These are phyloP conservation scores for Mucor saturninus DNA, from an alignment of 371 early-diverging fungal genomes.

Conservation along the genomic window DNA sequence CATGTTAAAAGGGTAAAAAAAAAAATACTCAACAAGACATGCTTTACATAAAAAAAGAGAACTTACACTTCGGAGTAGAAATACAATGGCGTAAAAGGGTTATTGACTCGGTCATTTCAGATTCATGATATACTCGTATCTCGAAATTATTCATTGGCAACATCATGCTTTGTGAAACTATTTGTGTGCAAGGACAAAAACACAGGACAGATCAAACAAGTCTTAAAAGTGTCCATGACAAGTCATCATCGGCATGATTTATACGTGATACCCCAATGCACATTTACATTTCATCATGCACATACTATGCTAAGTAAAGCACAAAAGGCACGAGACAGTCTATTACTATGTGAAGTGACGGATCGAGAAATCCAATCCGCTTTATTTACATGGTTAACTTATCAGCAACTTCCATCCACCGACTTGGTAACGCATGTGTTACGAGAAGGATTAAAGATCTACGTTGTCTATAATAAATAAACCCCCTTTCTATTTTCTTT, in stretches of 20 bases:
- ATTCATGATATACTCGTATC: conserved; percentile 13
- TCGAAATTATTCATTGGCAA: conserved; percentile 3
- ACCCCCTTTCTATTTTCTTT: conserved; percentile 2
- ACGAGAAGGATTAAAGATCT: conserved; percentile 14
- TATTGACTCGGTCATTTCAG: conserved; percentile 12
- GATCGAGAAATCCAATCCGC: conserved; percentile 6
- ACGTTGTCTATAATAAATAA: conserved; percentile 13
- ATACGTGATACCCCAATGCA: neutral
- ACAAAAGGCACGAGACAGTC: neutral
- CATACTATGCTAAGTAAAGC: neutral
- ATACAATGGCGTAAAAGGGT: conserved; percentile 9
- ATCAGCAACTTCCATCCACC: conserved; percentile 5
- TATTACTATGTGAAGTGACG: neutral
- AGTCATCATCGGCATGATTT: neutral
- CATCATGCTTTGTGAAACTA: conserved; percentile 4
- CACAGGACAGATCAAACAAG: conserved; percentile 7
- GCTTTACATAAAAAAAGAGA: too few relatives aligned
- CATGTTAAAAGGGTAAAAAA: neutral
- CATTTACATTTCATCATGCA: neutral
- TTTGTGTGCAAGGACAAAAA: conserved; percentile 11
- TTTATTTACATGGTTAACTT: neutral
- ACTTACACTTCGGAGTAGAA: neutral
- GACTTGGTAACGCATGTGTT: conserved; percentile 6
- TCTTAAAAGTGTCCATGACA: conserved; percentile 13
- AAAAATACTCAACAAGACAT: neutral